A percentile compares a stretch with the other conserved stretches of the same genome.
Conservation (phyloP, 1,139 yeast genomes). For the Arxiozyma slooffiae region DNA sequence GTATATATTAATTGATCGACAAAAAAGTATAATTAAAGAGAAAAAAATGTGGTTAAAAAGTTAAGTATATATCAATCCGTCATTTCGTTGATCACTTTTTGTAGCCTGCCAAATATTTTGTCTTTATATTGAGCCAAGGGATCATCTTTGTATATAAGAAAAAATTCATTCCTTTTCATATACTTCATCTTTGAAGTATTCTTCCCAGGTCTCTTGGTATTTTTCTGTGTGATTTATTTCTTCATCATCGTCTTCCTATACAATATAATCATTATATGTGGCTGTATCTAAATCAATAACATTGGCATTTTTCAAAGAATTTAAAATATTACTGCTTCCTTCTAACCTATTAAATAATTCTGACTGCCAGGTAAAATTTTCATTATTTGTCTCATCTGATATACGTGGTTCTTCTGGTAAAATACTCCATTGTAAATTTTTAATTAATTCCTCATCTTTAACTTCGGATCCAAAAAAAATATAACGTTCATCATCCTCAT, state of each 20-base stretch:
- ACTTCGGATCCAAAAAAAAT: slow-evolving; percentile 33
- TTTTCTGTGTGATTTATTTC: slow-evolving; percentile 25
- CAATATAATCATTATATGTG: slow-evolving; percentile 9
- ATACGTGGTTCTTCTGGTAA: slow-evolving; percentile 3
- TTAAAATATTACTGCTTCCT: slow-evolving; percentile 25
- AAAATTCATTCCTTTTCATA: slow-evolving; percentile 41
- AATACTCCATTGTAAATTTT: slow-evolving; percentile 2
- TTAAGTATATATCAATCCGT: background rate
- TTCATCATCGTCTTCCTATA: slow-evolving; percentile 22
- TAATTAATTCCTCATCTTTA: slow-evolving; percentile 21
- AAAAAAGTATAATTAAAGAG: too few species aligned
- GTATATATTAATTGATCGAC: background rate
- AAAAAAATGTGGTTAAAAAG: background rate
- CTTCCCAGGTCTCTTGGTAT: slow-evolving; percentile 14
- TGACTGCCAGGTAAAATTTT: slow-evolving; percentile 18
- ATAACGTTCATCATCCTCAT: slow-evolving; percentile 54
- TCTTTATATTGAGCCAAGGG: slow-evolving; percentile 57
- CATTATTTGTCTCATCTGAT: slow-evolving; percentile 7
- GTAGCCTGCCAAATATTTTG: slow-evolving; percentile 46
- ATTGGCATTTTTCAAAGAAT: slow-evolving; percentile 18
- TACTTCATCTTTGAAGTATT: slow-evolving; percentile 23
- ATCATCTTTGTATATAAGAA: slow-evolving; percentile 46
- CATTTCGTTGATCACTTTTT: slow-evolving; percentile 37
- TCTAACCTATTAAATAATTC: slow-evolving; percentile 30
- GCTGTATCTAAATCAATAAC: slow-evolving; percentile 20